phyloP scores from a whole-genome alignment of 371 early-diverging fungal genomes.

The Phascolomyces articulosus region DNA sequence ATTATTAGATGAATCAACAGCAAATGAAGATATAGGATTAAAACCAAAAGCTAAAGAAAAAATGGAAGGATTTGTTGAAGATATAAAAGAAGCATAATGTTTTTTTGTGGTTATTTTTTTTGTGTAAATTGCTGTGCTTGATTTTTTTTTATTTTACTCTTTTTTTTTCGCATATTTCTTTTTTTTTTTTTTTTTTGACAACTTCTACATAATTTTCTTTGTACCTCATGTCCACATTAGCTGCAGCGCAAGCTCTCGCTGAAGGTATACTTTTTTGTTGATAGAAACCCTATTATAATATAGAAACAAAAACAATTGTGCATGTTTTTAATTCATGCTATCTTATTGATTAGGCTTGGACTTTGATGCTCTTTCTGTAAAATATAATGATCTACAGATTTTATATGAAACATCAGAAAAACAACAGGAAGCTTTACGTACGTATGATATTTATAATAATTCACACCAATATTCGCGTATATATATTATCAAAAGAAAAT shows the following conservation, averaged over 20 bases:
- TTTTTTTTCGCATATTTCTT: neutral
- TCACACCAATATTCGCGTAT: too few relatives aligned
- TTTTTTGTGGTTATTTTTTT: too few relatives aligned
- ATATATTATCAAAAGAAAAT: too few relatives aligned
- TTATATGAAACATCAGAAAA: neutral
- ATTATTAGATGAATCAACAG: neutral
- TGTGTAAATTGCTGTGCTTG: neutral
- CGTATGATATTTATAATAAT: neutral
- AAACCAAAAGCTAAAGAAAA: slow-evolving; percentile 33
- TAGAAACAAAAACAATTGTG: too few relatives aligned
- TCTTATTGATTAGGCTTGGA: neutral
- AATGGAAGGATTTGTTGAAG: slow-evolving; percentile 40
- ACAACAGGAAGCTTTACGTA: neutral
- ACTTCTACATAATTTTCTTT: too few relatives aligned
- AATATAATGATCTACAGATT: neutral
- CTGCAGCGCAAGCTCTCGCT: neutral
- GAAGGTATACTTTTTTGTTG: neutral
- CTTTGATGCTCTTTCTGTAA: neutral
- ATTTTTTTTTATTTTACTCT: neutral
- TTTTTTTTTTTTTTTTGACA: too few relatives aligned
- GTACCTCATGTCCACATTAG: neutral
- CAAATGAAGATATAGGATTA: slow-evolving; percentile 4
- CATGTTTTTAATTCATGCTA: too few relatives aligned
- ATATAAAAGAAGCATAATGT: slow-evolving; percentile 32
- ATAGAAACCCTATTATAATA: too few relatives aligned